Evolutionary conservation across 2,329 filamentous ascomycete species (phyloP).

Genomic region (Magnaporthiopsis incrustans): DNA sequence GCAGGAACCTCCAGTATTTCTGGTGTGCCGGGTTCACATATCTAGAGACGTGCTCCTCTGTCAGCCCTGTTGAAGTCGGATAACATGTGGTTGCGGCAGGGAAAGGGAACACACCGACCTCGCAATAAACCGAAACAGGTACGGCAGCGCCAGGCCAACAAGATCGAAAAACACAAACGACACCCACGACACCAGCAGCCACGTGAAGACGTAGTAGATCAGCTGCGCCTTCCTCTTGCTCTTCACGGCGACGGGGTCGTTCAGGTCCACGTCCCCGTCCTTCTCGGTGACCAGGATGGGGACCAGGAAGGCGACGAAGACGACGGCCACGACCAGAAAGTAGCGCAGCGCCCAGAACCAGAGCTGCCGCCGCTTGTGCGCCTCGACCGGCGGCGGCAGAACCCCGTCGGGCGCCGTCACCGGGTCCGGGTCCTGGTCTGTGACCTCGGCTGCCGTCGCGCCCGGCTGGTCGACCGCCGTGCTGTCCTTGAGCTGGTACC

Average conservation of each 20-base stretch:
- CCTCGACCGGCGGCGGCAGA: constrained; percentile 1
- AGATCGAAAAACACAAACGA: constrained; percentile 14
- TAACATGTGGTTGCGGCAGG: neutral
- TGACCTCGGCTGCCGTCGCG: neutral
- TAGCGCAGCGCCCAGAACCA: constrained; percentile 15
- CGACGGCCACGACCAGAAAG: constrained; percentile 11
- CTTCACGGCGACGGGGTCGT: constrained; percentile 8
- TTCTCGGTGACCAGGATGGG: constrained; percentile 14
- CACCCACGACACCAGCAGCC: constrained; percentile 17
- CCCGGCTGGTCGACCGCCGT: neutral
- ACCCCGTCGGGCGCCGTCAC: constrained; percentile 2
- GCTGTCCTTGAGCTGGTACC: constrained; percentile 1
- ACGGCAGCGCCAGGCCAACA: constrained; percentile 15
- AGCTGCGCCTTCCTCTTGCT: constrained; percentile 13
- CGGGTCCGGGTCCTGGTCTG: neutral
- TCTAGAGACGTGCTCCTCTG: constrained; percentile 10
- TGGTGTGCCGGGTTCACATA: constrained; percentile 21
- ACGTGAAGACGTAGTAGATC: constrained; percentile 17
- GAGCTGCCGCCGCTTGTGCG: constrained; percentile 3
- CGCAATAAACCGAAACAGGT: constrained; percentile 19
- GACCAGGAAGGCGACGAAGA: constrained; percentile 14
- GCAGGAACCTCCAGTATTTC: constrained; percentile 20
- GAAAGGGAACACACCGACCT: constrained; percentile 11
- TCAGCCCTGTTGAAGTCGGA: neutral
- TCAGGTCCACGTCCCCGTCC: constrained; percentile 11